A percentile compares a stretch with the other conserved stretches of the same genome.
Conservation (phyloP, 164 flowering plant species). For the Dillenia suffruticosa region DNA sequence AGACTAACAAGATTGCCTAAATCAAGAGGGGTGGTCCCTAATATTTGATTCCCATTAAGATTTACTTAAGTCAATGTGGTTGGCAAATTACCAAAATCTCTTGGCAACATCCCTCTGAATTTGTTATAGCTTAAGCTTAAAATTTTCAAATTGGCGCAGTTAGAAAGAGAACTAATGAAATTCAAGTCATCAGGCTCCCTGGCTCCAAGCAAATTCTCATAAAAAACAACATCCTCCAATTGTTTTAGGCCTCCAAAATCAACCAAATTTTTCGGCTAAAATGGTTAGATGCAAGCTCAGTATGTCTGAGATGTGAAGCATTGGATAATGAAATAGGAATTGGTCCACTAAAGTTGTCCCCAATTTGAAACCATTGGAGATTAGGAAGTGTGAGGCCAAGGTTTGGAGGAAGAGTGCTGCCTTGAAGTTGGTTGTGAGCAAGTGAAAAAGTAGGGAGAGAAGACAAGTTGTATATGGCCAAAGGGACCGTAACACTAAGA, state of each 20-base stretch:
- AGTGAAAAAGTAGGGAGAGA: not conserved
- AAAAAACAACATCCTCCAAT: not conserved
- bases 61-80: not conserved
- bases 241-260: constrained; percentile 6
- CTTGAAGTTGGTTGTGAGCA: not conserved
- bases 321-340: constrained; percentile 1
- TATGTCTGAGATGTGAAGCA: not conserved
- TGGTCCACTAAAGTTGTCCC: not conserved
- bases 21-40: constrained; percentile 4
- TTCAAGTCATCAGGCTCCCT: constrained; percentile 1
- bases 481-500: constrained; percentile 7
- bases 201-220: not conserved
- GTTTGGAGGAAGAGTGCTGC: constrained; percentile 4
- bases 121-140: not conserved
- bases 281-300: constrained; percentile 1
- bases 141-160: constrained; percentile 10
- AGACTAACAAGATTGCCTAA: constrained; percentile 1
- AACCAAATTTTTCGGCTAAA: constrained; percentile 10
- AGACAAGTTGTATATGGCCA: constrained; percentile 6
- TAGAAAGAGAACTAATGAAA: constrained; percentile 9
- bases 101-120: constrained; percentile 5
- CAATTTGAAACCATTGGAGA: not conserved
- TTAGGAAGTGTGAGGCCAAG: constrained; percentile 8
- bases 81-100: constrained; percentile 6
- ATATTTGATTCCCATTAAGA: not conserved